These are phyloP conservation scores for Cyberlindnera maclurae DNA, from an alignment of 805 yeast species.

Conservation along the genomic window DNA sequence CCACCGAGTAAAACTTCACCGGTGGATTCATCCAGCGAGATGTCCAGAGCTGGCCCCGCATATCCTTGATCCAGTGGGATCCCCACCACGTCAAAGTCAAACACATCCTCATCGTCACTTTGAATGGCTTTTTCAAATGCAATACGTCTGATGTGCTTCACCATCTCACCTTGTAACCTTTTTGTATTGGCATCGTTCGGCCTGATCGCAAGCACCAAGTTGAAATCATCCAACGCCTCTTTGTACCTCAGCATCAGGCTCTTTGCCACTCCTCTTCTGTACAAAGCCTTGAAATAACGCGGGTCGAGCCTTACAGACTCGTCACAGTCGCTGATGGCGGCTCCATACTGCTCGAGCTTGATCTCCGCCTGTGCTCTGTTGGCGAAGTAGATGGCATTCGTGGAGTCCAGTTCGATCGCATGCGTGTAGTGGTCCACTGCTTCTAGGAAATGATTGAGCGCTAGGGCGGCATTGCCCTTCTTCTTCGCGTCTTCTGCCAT, in stretches of 20 bases:
- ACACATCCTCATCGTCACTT: constrained; percentile 57
- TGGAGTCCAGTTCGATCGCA: constrained; percentile 61
- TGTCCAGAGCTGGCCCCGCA: constrained; percentile 49
- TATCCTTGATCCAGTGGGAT: constrained; percentile 43
- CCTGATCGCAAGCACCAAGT: constrained; percentile 47
- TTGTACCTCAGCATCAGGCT: constrained; percentile 71
- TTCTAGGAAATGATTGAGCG: constrained; percentile 50
- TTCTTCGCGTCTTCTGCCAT: constrained; percentile 50
- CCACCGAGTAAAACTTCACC: constrained; percentile 20
- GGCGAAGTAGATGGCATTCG: constrained; percentile 60
- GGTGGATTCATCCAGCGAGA: constrained; percentile 26
- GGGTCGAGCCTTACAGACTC: constrained; percentile 63
- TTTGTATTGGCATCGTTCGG: constrained; percentile 68
- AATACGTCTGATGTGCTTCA: constrained; percentile 55
- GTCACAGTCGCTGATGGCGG: constrained; percentile 74
- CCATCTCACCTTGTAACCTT: constrained; percentile 55
- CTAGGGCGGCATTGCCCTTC: constrained; percentile 68
- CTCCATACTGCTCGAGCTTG: constrained; percentile 79
- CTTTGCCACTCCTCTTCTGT: constrained; percentile 78
- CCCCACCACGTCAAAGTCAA: constrained; percentile 11
- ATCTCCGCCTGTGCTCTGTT: constrained; percentile 89
- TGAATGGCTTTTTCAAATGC: constrained; percentile 87
- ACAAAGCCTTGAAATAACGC: constrained; percentile 69
- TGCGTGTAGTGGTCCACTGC: constrained; percentile 68
- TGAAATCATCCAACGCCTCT: constrained; percentile 66